Percentiles rank a stretch among this genome's conserved stretches.
These are phyloP conservation scores for Pseudopithomyces maydicus DNA, from an alignment of 2,329 filamentous ascomycete genomes.

Conservation along the genomic window DNA sequence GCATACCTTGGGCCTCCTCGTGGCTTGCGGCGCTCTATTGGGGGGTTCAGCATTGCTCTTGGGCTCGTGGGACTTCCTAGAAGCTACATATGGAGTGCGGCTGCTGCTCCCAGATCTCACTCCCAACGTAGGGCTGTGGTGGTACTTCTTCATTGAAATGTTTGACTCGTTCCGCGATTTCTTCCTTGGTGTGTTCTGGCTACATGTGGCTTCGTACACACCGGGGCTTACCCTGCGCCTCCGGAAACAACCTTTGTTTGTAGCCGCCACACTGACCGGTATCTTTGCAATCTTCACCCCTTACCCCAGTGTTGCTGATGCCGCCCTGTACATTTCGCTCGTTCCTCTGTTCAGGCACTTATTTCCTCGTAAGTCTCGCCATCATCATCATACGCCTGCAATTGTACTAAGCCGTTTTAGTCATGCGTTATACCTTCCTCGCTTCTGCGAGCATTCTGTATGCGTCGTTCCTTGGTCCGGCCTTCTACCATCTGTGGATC, in stretches of 20 bases:
- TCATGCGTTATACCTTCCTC: slow-evolving; percentile 94
- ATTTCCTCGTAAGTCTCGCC: slow-evolving; percentile 61
- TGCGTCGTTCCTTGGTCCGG: slow-evolving; percentile 84
- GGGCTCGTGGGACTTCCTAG: slow-evolving; percentile 84
- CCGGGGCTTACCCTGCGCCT: slow-evolving; percentile 83
- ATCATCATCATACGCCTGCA: neutral
- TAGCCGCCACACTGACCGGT: slow-evolving; percentile 81
- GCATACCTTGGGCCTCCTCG: slow-evolving; percentile 59
- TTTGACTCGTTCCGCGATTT: slow-evolving; percentile 98
- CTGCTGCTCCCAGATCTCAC: slow-evolving; percentile 89
- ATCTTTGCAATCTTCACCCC: slow-evolving; percentile 96
- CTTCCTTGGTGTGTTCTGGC: slow-evolving; percentile 97
- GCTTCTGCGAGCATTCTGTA: slow-evolving; percentile 84
- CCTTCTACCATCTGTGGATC: slow-evolving; percentile 97
- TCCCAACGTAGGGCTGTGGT: slow-evolving; percentile 95
- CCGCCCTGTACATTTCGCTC: slow-evolving; percentile 81
- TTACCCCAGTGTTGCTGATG: slow-evolving; percentile 91
- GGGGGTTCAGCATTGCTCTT: slow-evolving; percentile 74
- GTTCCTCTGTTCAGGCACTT: slow-evolving; percentile 88
- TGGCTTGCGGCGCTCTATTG: slow-evolving; percentile 61
- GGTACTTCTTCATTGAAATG: slow-evolving; percentile 99
- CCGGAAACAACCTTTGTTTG: slow-evolving; percentile 83
- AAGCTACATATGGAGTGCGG: slow-evolving; percentile 90
- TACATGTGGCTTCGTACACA: slow-evolving; percentile 90
- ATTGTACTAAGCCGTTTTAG: slow-evolving; percentile 45